A percentile compares a stretch with the other conserved stretches of the same genome.
phyloP scores from a whole-genome alignment of 495 filamentous ascomycete genomes.

The Tricharina praecox region DNA sequence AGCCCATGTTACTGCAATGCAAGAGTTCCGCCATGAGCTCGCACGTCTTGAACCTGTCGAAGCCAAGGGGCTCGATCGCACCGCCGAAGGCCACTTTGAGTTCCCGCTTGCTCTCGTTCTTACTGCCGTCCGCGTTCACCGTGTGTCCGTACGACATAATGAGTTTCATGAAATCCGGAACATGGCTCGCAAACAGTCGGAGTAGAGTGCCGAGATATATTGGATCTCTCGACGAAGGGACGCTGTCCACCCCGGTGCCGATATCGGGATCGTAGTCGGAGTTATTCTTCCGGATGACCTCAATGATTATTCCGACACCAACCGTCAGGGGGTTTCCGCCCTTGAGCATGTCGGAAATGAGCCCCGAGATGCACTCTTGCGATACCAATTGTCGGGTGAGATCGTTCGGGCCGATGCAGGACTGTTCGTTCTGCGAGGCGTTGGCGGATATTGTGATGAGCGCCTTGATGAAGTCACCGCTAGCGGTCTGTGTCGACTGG shows the following conservation, averaged over 20 bases:
- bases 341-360: constrained; percentile 79
- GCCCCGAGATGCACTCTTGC: constrained; percentile 54
- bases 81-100: constrained; percentile 74
- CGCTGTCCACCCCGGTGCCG: constrained; percentile 53
- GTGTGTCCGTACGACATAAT: constrained; percentile 46
- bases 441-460: constrained; percentile 99
- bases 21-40: constrained; percentile 96
- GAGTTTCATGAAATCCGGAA: constrained; percentile 90
- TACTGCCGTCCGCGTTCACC: constrained; percentile 41
- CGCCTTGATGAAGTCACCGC: constrained; percentile 94
- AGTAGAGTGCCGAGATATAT: constrained; percentile 94
- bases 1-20: constrained; percentile 97
- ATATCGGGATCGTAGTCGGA: constrained; percentile 95
- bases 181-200: constrained; percentile 70
- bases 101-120: constrained; percentile 42
- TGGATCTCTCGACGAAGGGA: constrained; percentile 72
- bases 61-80: constrained; percentile 86
- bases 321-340: constrained; percentile 92
- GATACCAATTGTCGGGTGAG: constrained; percentile 94
- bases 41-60: constrained; percentile 97
- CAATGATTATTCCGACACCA: constrained; percentile 92
- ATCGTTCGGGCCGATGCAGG: constrained; percentile 94
- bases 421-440: constrained; percentile 90
- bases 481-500: constrained; percentile 82
- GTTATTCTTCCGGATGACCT: constrained; percentile 98